Evolutionary conservation across 495 filamentous ascomycete genomes (phyloP).

Genomic region (Stereocaulon alpinum): DNA sequence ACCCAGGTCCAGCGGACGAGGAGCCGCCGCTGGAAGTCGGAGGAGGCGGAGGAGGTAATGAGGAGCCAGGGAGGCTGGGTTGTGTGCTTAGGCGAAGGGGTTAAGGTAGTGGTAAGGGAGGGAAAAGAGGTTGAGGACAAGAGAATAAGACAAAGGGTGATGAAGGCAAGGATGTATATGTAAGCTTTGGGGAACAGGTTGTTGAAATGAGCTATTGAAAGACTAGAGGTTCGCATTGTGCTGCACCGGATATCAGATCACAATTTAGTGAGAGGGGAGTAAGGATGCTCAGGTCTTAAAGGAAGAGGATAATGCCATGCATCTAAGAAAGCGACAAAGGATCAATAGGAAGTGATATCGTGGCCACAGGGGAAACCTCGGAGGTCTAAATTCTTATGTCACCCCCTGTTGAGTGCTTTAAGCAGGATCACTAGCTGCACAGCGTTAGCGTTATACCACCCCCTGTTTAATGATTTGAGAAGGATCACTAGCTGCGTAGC

Average conservation of each 20-base stretch:
- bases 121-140: background rate
- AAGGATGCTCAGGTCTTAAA: background rate
- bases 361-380: no score
- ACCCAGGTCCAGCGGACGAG: conserved; percentile 3
- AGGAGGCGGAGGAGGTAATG: conserved; percentile 1
- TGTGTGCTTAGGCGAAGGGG: background rate
- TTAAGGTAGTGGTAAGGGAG: background rate
- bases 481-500: no score
- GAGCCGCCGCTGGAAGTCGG: conserved; percentile 3
- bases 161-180: background rate
- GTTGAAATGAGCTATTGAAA: background rate
- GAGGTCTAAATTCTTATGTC: no score
- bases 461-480: no score
- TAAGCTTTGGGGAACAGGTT: background rate
- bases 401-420: no score
- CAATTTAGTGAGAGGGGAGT: background rate
- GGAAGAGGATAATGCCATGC: background rate
- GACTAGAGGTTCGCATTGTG: background rate
- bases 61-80: conserved; percentile 5
- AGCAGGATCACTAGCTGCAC: no score
- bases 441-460: no score
- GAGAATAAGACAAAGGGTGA: background rate
- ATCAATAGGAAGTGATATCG: no score
- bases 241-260: background rate
- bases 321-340: background rate